These are phyloP conservation scores for Medakamo hakoo DNA, from an alignment of 139 green algal species.

Conservation along the genomic window DNA sequence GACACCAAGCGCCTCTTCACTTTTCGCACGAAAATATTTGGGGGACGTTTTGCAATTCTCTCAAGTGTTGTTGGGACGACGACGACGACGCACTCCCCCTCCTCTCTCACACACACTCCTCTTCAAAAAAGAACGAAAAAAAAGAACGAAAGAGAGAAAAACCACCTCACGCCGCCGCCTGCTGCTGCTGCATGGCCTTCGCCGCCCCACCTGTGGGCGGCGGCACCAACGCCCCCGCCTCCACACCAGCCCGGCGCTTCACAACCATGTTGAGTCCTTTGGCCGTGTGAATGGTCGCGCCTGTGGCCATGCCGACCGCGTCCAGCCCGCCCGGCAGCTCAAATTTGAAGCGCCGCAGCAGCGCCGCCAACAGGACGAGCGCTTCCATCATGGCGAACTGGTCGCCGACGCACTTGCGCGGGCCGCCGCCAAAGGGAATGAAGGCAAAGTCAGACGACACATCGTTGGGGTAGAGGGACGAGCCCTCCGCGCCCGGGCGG, in stretches of 20 bases:
- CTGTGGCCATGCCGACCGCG: slow-evolving; percentile 70
- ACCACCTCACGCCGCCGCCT: background rate
- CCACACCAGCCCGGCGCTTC: slow-evolving; percentile 3
- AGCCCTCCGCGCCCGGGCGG: slow-evolving; percentile 35
- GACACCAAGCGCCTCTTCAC: too few species aligned
- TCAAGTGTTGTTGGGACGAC: too few species aligned
- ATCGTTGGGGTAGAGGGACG: slow-evolving; percentile 88
- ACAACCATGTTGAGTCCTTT: slow-evolving; percentile 59
- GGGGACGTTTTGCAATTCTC: too few species aligned
- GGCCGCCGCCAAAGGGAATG: slow-evolving; percentile 87
- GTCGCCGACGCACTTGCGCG: slow-evolving; percentile 94
- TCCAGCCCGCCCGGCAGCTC: slow-evolving; percentile 1
- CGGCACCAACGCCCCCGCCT: background rate
- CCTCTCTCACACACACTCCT: too few species aligned
- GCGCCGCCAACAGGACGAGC: slow-evolving; percentile 63
- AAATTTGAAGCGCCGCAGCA: slow-evolving; percentile 61
- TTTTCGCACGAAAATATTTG: too few species aligned
- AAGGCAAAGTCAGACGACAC: slow-evolving; percentile 89
- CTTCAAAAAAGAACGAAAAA: background rate
- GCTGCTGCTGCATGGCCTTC: background rate
- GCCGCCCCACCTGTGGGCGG: background rate
- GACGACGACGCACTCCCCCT: too few species aligned
- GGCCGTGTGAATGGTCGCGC: slow-evolving; percentile 95
- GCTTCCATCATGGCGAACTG: slow-evolving; percentile 92
- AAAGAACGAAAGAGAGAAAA: background rate